Base-by-base conservation (phyloP, 1,284 basidiomycete genomes). In the Ustilago vetiveriae region DNA sequence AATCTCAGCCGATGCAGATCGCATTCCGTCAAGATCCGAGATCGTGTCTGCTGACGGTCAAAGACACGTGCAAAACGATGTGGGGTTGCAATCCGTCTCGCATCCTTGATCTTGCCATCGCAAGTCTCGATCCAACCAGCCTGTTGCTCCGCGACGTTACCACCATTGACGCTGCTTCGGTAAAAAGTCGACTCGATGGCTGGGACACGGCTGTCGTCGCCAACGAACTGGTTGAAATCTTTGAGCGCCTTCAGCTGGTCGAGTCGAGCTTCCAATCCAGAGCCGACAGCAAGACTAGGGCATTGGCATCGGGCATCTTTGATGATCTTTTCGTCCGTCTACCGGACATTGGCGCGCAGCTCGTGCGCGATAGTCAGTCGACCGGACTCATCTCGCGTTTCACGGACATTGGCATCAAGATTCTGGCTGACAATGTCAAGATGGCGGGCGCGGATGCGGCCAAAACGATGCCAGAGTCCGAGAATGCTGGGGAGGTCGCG, bases 261-360 rank as follows among this genome's bases (percentile, higher is more conserved):
- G 68, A 71, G 41, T 51, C 63, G 8, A 71, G 63, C 37, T 66
- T 69, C 30, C 65, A 71, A 45, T 42, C 71, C n/a, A 63, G 69
- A 21, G 59, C 59, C 14, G 69, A 74, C 17, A 58, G 64, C 30
- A 68, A 59, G 62, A 64, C 56, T 36, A 63, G 47, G 24, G 41
- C 64, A 2, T 30, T 74, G 26, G 71, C 67, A 6, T 38, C 56
- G 11, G 67, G 49, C 8, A 54, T 66, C 50, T 74, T 64, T 40
- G 51, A 62, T 43, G 64, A 62, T 24, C 43, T 67, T 10, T 72
- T 72, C 27, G 39, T 72, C 3, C 26, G 33, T 4, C 36, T 59
- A 52, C 64, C 59, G 2, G 53, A 57, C 19, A 46, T 62, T 26
- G 68, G 68, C 3, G 50, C 53, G 13, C 63, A 71, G 45, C 39